phyloP scores from a whole-genome alignment of 2,329 filamentous ascomycete genomes.

The Nemania sp. region DNA sequence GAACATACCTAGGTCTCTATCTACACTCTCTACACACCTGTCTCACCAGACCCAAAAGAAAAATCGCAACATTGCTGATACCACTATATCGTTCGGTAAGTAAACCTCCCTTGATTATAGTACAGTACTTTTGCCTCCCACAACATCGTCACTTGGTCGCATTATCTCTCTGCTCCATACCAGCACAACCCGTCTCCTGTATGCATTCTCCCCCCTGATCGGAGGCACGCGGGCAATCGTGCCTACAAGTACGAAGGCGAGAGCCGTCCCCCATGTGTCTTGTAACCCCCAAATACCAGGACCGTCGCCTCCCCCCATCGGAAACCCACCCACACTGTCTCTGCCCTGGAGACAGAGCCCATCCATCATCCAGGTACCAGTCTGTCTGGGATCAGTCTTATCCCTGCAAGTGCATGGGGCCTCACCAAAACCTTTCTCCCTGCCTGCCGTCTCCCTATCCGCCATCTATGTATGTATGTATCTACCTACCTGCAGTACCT shows the following conservation, averaged over 20 bases:
- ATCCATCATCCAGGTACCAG: constrained; percentile 34
- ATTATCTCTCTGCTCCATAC: neutral
- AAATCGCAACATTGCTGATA: constrained; percentile 9
- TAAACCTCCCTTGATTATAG: neutral
- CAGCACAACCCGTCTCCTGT: neutral
- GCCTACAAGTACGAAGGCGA: constrained; percentile 10
- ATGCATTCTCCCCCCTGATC: neutral
- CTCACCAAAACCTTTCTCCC: constrained; percentile 27
- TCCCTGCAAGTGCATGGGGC: constrained; percentile 35
- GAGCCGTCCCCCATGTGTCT: constrained; percentile 20
- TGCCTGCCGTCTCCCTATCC: constrained; percentile 26
- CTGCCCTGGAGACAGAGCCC: constrained; percentile 22
- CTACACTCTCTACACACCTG: constrained; percentile 14
- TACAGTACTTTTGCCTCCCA: constrained; percentile 7
- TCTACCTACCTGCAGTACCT: neutral
- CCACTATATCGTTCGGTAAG: constrained; percentile 8
- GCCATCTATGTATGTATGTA: constrained; percentile 9
- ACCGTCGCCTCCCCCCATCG: constrained; percentile 8
- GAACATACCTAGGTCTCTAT: too few species aligned
- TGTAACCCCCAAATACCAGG: constrained; percentile 20
- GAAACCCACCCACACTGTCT: constrained; percentile 28
- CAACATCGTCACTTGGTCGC: constrained; percentile 11
- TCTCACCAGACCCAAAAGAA: constrained; percentile 21
- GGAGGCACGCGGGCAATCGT: constrained; percentile 19
- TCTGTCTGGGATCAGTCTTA: constrained; percentile 25